A percentile compares a stretch with the other conserved stretches of the same genome.
Evolutionary conservation across 257 asterid species (phyloP).

Genomic region (Ocimum tenuiflorum): DNA sequence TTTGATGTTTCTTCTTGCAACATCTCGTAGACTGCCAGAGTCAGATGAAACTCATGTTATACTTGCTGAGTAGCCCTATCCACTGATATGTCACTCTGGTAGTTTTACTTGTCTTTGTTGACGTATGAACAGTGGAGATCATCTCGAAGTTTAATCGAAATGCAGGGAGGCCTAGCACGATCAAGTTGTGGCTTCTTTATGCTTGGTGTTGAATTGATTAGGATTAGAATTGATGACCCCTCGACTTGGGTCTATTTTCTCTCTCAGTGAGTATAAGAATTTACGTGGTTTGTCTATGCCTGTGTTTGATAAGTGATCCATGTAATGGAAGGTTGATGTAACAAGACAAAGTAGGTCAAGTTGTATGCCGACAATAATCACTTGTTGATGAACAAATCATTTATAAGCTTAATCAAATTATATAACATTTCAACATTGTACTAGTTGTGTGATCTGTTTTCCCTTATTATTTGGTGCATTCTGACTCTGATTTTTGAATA

Average conservation of each 20-base stretch:
- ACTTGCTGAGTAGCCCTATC: neutral
- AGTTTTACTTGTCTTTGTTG: neutral
- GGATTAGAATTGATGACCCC: neutral
- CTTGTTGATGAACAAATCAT: neutral
- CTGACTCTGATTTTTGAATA: neutral
- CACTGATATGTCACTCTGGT: neutral
- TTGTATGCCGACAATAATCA: neutral
- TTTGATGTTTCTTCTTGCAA: neutral
- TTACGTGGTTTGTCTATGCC: neutral
- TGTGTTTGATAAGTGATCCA: neutral
- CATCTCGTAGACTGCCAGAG: neutral
- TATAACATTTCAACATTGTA: neutral
- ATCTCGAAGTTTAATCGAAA: neutral
- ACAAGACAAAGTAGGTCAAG: neutral
- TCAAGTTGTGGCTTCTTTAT: neutral
- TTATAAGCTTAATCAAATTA: neutral
- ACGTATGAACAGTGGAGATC: neutral
- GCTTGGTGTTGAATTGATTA: neutral
- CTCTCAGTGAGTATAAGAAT: neutral
- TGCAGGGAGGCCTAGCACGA: neutral
- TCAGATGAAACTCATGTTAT: neutral
- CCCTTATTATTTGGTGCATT: too few relatives aligned
- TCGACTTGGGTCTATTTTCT: neutral
- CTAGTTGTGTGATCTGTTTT: too few relatives aligned
- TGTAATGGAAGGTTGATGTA: neutral